Conservation (phyloP, 2,329 filamentous ascomycete genomes). For the Fulvia fulva region DNA sequence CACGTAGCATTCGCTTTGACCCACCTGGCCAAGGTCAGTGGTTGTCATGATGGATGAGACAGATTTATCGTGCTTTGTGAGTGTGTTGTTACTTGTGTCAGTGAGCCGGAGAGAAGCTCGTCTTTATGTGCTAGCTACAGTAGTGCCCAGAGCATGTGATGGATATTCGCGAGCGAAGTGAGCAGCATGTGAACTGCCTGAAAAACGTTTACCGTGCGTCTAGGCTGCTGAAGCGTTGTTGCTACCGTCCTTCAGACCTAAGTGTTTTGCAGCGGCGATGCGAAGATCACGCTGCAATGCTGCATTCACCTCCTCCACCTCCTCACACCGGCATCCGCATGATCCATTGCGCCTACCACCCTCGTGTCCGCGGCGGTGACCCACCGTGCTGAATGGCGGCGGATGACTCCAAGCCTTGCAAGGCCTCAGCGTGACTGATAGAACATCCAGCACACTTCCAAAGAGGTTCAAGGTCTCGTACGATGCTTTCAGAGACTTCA, state of each 20-base stretch:
- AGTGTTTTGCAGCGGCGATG: background rate
- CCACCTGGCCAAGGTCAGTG: no score
- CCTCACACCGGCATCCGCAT: background rate
- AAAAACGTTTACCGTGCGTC: no score
- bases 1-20: no score
- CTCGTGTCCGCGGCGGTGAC: no score
- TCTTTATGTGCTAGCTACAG: no score
- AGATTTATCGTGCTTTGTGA: background rate
- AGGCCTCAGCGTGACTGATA: background rate
- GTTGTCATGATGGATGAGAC: no score
- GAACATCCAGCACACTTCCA: slow-evolving; percentile 5
- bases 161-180: background rate
- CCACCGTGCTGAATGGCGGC: no score
- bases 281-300: background rate
- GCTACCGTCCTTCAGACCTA: background rate
- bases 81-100: background rate
- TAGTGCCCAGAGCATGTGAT: no score
- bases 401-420: background rate
- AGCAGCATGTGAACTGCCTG: background rate
- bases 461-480: background rate
- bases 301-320: background rate
- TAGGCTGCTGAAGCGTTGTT: background rate
- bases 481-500: background rate
- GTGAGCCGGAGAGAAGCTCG: no score
- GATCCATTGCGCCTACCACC: no score